Evolutionary conservation across 495 filamentous ascomycete species (phyloP).

Genomic region (Articulospora tetracladia): DNA sequence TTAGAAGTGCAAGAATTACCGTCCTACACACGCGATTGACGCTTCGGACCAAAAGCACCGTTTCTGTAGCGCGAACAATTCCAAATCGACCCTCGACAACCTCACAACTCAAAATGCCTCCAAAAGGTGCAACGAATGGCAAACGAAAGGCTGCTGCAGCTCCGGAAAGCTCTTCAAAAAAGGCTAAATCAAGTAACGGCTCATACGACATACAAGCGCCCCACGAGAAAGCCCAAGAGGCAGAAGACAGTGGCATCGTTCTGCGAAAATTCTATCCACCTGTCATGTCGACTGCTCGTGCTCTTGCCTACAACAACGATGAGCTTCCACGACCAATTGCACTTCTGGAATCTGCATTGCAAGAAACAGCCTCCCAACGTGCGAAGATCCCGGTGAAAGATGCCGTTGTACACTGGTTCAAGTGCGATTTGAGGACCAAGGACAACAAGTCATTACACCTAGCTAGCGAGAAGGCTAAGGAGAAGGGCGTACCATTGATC

Average conservation of each 20-base stretch:
- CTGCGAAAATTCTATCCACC: slow-evolving; percentile 78
- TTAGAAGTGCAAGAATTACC: background rate
- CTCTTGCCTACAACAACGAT: slow-evolving; percentile 63
- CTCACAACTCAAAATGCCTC: background rate
- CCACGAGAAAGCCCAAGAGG: slow-evolving; percentile 38
- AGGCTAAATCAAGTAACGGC: background rate
- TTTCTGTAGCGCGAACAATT: background rate
- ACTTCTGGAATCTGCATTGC: slow-evolving; percentile 47
- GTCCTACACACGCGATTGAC: background rate
- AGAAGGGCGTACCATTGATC: slow-evolving; percentile 63
- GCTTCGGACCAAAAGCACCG: background rate
- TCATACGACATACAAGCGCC: slow-evolving; percentile 33
- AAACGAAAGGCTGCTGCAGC: background rate
- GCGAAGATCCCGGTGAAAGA: slow-evolving; percentile 43
- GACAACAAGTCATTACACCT: slow-evolving; percentile 73
- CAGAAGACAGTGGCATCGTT: slow-evolving; percentile 67
- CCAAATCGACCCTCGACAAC: background rate
- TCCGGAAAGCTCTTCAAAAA: background rate
- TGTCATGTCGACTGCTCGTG: slow-evolving; percentile 77
- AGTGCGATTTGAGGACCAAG: slow-evolving; percentile 67
- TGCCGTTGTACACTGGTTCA: slow-evolving; percentile 89
- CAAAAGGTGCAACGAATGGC: background rate
- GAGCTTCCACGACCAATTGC: slow-evolving; percentile 69
- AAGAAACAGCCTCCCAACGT: slow-evolving; percentile 45
- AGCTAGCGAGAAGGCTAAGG: slow-evolving; percentile 64